Base-by-base conservation (phyloP, 1,284 basidiomycete genomes). In the Dichomitus squalens region DNA sequence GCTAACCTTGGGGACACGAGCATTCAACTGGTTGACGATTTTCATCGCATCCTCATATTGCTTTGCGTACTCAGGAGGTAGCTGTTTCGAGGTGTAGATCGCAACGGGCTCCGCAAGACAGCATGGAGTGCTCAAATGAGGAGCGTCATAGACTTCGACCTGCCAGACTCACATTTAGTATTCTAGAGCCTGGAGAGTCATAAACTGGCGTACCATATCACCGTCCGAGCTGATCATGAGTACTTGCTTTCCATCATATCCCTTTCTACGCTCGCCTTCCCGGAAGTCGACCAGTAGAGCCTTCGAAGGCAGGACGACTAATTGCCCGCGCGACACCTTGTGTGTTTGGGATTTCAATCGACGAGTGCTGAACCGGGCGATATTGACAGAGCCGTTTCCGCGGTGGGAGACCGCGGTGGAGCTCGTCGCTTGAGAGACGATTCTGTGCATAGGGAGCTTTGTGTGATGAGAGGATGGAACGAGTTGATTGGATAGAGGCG, bases 201-300 rank as follows among this genome's bases (percentile, higher is more conserved):
- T 16, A 51, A 18, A 18, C 18, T 12, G 4, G 23, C 67, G 57
- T 65, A 76, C 78, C 55, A 69, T 68, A 9, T 44, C 58, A 20
- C 77, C 80, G 36, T 73, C 68, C 5, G 76, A 56, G 64, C 71
- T 71, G 41, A 84, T 69, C 14, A 82, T 59, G 20, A 84, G 62
- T 12, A 85, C 79, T 62, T 81, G 75, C 12, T 75, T 69, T 4
- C 81, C 82, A 60, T 72, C 75, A 35, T 73, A 65, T 1, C 79
- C 79, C 40, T 74, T 76, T 46, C 80, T 70, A 2, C 82, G 73
- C 59, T 84, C 80, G 21, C 78, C 76, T 67, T 83, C 81, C 35
- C 83, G 76, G 55, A 84, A 79, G 66, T 84, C 83, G 20, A 84
- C 75, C 1, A 85, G 72, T 7, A 82, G 57, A 31, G 78, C 75